These are phyloP conservation scores for Begonia peltatifolia DNA, from an alignment of 306 rosid species.

Conservation along the genomic window DNA sequence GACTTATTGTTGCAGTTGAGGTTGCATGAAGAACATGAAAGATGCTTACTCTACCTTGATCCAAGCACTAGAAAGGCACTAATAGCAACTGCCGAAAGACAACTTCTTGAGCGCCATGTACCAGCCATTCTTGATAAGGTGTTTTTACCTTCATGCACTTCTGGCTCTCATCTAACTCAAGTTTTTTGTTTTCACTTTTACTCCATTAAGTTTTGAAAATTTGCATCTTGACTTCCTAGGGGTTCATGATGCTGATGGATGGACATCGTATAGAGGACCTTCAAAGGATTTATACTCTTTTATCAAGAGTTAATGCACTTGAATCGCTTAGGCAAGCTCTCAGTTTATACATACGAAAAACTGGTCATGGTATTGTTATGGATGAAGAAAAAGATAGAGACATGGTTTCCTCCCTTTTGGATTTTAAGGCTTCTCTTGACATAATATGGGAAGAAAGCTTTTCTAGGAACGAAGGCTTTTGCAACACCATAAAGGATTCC, in stretches of 20 bases:
- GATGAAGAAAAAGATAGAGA: slow-evolving; percentile 98
- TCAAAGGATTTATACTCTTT: slow-evolving; percentile 72
- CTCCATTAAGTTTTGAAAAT: slow-evolving; percentile 7
- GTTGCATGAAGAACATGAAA: slow-evolving; percentile 94
- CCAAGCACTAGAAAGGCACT: slow-evolving; percentile 80
- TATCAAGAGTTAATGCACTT: slow-evolving; percentile 79
- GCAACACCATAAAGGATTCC: slow-evolving; percentile 84
- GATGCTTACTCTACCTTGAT: slow-evolving; percentile 88
- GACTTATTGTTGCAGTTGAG: slow-evolving; percentile 38
- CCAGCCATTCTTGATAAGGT: slow-evolving; percentile 96
- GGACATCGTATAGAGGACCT: slow-evolving; percentile 92
- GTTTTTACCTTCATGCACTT: slow-evolving; percentile 5
- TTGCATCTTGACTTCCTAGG: slow-evolving; percentile 22
- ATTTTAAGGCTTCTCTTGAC: slow-evolving; percentile 91
- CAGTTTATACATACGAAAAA: slow-evolving; percentile 67
- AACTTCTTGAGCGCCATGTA: slow-evolving; percentile 91
- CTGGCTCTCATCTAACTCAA: slow-evolving; percentile 4
- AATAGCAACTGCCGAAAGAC: slow-evolving; percentile 82
- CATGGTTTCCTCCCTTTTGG: slow-evolving; percentile 87
- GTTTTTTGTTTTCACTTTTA: not conserved
- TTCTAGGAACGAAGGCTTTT: slow-evolving; percentile 76
- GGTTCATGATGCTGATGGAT: slow-evolving; percentile 85
- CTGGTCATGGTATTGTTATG: slow-evolving; percentile 84
- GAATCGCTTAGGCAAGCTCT: slow-evolving; percentile 84
- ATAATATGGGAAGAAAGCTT: slow-evolving; percentile 93